Conservation (phyloP, 139 green algal genomes). For the Eudorina sp. region DNA sequence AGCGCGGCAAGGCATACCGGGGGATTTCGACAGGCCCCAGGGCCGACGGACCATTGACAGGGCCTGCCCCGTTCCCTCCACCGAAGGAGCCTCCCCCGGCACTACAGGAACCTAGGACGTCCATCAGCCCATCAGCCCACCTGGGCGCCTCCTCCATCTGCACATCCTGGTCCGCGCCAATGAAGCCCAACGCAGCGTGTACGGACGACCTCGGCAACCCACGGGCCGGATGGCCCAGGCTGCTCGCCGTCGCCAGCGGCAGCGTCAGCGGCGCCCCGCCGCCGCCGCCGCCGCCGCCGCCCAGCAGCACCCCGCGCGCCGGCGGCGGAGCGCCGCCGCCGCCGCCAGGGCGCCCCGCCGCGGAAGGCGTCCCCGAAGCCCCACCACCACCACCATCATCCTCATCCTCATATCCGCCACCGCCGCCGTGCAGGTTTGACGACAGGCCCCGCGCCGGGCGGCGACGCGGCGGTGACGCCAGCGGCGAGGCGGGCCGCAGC, state of each 20-base stretch:
- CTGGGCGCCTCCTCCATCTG: neutral
- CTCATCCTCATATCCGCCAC: no score
- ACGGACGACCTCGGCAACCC: neutral
- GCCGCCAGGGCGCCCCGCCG: neutral
- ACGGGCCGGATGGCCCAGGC: neutral
- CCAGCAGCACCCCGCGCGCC: neutral
- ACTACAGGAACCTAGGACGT: no score
- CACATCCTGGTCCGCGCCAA: neutral
- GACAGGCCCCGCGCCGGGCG: neutral
- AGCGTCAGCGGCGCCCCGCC: neutral
- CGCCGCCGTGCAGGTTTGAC: no score
- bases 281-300: neutral
- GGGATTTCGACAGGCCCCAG: no score
- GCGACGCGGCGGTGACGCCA: no score
- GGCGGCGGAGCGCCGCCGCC: neutral
- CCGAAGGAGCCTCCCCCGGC: no score
- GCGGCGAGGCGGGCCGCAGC: neutral
- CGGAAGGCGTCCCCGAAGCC: no score
- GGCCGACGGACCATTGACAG: no score
- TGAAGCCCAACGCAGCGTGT: neutral
- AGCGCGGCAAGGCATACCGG: no score
- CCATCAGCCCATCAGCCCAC: neutral
- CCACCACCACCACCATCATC: no score
- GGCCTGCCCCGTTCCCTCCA: no score
- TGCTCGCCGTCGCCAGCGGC: neutral